Evolutionary conservation across 2,329 filamentous ascomycete genomes (phyloP), one percentile per base, ranked within the genome.

Genomic region (Leptographium radiaticola): DNA sequence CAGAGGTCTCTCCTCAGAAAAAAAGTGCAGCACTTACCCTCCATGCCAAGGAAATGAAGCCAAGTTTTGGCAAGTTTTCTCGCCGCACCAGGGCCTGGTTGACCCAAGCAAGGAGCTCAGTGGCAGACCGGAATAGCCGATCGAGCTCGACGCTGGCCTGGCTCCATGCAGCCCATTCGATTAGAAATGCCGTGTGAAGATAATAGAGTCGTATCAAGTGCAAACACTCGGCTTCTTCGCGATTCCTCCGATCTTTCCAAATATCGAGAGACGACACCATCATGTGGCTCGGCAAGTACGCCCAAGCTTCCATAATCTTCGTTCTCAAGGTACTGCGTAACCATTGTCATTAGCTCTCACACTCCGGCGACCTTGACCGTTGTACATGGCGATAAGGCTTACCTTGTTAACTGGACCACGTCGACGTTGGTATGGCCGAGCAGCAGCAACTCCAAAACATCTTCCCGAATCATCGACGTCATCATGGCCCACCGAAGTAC

Each of bases 401-500:
- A 44, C 25, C 50, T 20, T 1, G 18, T 48, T 4, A 43, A 18
- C 12, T 45, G 44, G 39, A 49, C 33, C 13, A 50, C 13, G 45
- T 55, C 49, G 2, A 44, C 36, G 4, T 36, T n/a, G n/a, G 39
- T 49, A 2, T 49, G 49, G 10, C 53, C 53, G 2, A 55, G 45
- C 30, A 55, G 47, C 3, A 50, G 42, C 39, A 25, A 25, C 5
- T 55, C 53, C 16, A 55, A 40, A 1, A 50, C 53, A 4, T 55
- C 53, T 15, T 55, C 53, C 31, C 53, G 53, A n/a, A 55, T 55
- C 34, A 52, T 51, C 7, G 53, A 55, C 7, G 53, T 55, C 15
- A 40, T 55, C 53, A 55, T 55, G 13, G 53, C 51, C 53, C 53
- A 55, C 1, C 53, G 53, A 43, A 49, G 51, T 15, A 55, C 53